These are phyloP conservation scores for Microbotryomycetes sp. DNA, from an alignment of 1,284 basidiomycete species.

Conservation along the genomic window DNA sequence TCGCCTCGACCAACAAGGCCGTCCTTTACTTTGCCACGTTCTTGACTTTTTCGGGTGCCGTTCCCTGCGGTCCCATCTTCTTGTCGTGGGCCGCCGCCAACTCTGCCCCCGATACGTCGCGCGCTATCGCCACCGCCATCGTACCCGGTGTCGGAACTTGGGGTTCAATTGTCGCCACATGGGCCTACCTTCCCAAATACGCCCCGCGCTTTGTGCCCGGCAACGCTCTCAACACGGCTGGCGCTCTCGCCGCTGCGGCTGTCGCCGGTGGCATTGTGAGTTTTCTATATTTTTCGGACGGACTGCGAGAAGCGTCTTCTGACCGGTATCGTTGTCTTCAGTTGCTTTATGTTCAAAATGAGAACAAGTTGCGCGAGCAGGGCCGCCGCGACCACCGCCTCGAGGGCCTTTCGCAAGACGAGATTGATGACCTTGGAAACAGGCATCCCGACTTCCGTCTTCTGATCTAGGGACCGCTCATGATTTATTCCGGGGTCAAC, in stretches of 20 bases:
- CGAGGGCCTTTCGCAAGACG: not conserved
- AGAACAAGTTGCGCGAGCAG: not conserved
- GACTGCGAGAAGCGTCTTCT: no score
- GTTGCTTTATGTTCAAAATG: not conserved
- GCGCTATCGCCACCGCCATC: constrained; percentile 29
- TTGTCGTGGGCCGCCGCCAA: constrained; percentile 28
- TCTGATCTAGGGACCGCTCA: no score
- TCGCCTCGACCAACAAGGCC: constrained; percentile 10
- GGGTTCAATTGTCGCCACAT: constrained; percentile 20
- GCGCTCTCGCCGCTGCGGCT: not conserved
- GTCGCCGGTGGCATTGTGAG: not conserved
- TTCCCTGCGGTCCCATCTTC: constrained; percentile 20
- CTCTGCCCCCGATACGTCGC: constrained; percentile 20
- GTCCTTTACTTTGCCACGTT: constrained; percentile 30
- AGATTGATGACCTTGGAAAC: not conserved
- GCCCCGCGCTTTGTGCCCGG: constrained; percentile 17
- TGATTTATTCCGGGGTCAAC: no score
- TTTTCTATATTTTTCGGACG: no score
- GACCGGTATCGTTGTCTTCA: no score
- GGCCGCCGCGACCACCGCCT: constrained; percentile 2
- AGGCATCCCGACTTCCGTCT: not conserved
- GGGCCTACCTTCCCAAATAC: constrained; percentile 23
- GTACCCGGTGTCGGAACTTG: constrained; percentile 22
- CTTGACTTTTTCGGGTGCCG: constrained; percentile 27
- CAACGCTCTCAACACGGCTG: constrained; percentile 9